phyloP scores from a whole-genome alignment of 2,329 filamentous ascomycete species.

The Fusarium falciforme region DNA sequence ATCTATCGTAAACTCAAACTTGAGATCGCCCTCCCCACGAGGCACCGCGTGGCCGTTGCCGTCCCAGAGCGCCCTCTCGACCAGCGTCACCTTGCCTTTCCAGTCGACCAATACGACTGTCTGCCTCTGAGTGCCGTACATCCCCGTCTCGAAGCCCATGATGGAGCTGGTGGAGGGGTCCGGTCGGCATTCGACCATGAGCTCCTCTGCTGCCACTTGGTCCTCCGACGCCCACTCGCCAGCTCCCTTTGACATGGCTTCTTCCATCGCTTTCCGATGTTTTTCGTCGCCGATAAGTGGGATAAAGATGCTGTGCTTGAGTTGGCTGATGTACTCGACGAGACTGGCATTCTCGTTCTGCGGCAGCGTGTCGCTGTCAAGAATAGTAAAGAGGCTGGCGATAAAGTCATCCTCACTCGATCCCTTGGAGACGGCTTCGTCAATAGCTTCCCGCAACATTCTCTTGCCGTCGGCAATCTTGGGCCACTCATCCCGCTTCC shows the following conservation, averaged over 20 bases:
- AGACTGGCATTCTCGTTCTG: constrained; percentile 56
- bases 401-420: constrained; percentile 61
- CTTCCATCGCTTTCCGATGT: constrained; percentile 58
- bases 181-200: constrained; percentile 52
- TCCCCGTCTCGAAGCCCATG: constrained; percentile 65
- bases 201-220: constrained; percentile 50
- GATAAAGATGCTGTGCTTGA: constrained; percentile 72
- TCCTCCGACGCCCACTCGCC: constrained; percentile 54
- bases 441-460: constrained; percentile 57
- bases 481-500: constrained; percentile 63
- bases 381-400: constrained; percentile 63
- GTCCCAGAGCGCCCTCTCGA: constrained; percentile 71
- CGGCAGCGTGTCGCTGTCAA: constrained; percentile 69
- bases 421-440: constrained; percentile 51
- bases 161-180: constrained; percentile 47
- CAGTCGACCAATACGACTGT: constrained; percentile 72
- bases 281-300: constrained; percentile 65
- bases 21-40: constrained; percentile 66
- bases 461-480: constrained; percentile 67
- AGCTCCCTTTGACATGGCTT: constrained; percentile 52
- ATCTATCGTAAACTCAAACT: constrained; percentile 67
- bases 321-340: constrained; percentile 63
- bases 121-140: constrained; percentile 75
- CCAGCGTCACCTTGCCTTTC: constrained; percentile 70
- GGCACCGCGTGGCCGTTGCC: constrained; percentile 65